Conservation (phyloP, 2,329 filamentous ascomycete species). For the Microcyclosporella mali region DNA sequence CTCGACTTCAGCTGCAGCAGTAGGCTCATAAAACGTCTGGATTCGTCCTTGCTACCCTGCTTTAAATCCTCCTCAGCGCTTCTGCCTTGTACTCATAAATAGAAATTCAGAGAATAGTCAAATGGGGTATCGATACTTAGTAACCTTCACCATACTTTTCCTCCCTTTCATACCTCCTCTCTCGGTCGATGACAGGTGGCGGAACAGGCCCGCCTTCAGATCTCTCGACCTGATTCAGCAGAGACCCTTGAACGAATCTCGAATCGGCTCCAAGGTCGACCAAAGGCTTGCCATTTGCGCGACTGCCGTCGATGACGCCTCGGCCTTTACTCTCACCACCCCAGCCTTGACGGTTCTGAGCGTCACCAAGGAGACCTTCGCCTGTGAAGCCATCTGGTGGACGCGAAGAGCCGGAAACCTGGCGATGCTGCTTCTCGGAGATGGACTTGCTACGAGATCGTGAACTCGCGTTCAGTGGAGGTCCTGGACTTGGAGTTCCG, state of each 20-base stretch:
- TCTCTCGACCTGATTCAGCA: conserved; percentile 40
- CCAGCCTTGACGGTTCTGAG: conserved; percentile 35
- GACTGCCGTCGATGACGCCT: conserved; percentile 42
- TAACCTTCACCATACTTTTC: conserved; percentile 5
- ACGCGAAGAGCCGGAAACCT: background rate
- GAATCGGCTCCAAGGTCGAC: conserved; percentile 38
- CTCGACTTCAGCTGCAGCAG: too few species aligned
- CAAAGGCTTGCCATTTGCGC: conserved; percentile 39
- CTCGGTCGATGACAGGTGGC: conserved; percentile 36
- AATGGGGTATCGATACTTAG: conserved; percentile 8
- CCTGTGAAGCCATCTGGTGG: conserved; percentile 37
- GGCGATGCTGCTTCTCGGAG: conserved; percentile 1
- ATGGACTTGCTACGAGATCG: too few species aligned
- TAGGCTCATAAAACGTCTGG: too few species aligned
- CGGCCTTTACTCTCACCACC: conserved; percentile 35
- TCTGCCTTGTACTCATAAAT: conserved; percentile 3
- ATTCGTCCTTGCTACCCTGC: too few species aligned
- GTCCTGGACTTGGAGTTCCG: conserved; percentile 6
- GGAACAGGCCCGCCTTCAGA: conserved; percentile 24
- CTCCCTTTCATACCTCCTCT: conserved; percentile 21
- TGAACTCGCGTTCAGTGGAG: too few species aligned
- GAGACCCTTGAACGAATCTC: conserved; percentile 43
- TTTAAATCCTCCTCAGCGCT: background rate
- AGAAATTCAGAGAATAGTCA: background rate
- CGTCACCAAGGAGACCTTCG: conserved; percentile 36